Evolutionary conservation across 1,139 yeast genomes (phyloP).

Genomic region (Sugiyamaella neomexicana): DNA sequence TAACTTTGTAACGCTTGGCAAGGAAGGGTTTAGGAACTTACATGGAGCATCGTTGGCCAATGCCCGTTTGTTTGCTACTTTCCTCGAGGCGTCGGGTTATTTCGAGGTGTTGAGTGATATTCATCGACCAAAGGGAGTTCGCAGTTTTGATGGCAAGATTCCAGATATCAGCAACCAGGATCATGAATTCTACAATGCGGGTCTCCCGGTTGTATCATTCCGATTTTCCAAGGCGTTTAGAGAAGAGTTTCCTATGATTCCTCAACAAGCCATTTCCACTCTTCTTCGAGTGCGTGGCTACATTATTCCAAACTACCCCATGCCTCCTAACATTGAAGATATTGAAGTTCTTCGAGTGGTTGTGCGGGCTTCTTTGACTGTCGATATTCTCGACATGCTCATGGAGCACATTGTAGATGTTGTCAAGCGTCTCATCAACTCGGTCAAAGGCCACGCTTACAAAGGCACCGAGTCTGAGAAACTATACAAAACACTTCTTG

Average conservation of each 20-base stretch:
- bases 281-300: constrained; percentile 78
- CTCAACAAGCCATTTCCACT: constrained; percentile 76
- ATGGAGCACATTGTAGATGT: constrained; percentile 63
- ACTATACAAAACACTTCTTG: constrained; percentile 24
- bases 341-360: constrained; percentile 81
- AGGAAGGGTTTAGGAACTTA: constrained; percentile 62
- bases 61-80: constrained; percentile 66
- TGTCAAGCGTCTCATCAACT: constrained; percentile 53
- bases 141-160: constrained; percentile 23
- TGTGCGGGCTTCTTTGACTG: constrained; percentile 68
- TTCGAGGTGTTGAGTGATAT: constrained; percentile 77
- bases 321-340: constrained; percentile 59
- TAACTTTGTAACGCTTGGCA: constrained; percentile 70
- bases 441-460: constrained; percentile 38
- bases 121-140: constrained; percentile 50
- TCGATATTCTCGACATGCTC: constrained; percentile 71
- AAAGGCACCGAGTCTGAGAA: constrained; percentile 31
- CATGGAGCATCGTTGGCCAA: constrained; percentile 65
- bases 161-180: constrained; percentile 34
- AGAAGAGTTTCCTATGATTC: constrained; percentile 70
- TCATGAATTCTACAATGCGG: constrained; percentile 55
- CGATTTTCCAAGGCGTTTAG: constrained; percentile 61
- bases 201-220: constrained; percentile 90
- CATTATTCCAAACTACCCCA: constrained; percentile 86
- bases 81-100: constrained; percentile 63